Conservation (phyloP, 1,139 yeast genomes). For the Geotrichum candidum region DNA sequence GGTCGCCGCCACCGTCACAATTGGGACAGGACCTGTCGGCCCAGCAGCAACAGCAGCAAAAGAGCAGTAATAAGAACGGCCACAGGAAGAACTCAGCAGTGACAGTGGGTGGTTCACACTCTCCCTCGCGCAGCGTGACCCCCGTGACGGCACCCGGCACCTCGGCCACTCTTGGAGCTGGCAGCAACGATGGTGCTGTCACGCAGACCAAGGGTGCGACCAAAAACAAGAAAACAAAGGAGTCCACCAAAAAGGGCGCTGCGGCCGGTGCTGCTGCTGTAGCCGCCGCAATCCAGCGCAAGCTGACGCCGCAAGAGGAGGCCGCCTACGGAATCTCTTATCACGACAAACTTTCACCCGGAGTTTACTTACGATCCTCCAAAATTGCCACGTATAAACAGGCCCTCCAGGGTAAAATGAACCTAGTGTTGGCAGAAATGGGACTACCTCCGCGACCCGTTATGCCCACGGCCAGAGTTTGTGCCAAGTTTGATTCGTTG, state of each 20-base stretch:
- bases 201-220: neutral
- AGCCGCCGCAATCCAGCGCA: conserved; percentile 43
- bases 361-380: conserved; percentile 74
- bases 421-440: conserved; percentile 67
- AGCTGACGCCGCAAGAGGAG: conserved; percentile 71
- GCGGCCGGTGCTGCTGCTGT: conserved; percentile 33
- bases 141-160: neutral
- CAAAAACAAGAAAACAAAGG: conserved; percentile 19
- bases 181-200: neutral
- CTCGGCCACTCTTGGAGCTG: neutral
- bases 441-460: conserved; percentile 73
- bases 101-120: conserved; percentile 13
- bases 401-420: conserved; percentile 70
- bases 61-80: conserved; percentile 22
- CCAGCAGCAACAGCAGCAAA: conserved; percentile 47
- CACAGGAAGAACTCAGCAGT: conserved; percentile 11
- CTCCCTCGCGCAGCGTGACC: conserved; percentile 12
- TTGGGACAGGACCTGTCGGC: conserved; percentile 34
- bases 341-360: conserved; percentile 72
- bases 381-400: conserved; percentile 58
- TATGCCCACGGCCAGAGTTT: conserved; percentile 80
- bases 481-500: conserved; percentile 72
- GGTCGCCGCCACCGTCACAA: conserved; percentile 28
- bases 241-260: conserved; percentile 24
- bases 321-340: conserved; percentile 79